Base-by-base conservation (phyloP, 2,329 filamentous ascomycete species). In the Alternaria viburni region DNA sequence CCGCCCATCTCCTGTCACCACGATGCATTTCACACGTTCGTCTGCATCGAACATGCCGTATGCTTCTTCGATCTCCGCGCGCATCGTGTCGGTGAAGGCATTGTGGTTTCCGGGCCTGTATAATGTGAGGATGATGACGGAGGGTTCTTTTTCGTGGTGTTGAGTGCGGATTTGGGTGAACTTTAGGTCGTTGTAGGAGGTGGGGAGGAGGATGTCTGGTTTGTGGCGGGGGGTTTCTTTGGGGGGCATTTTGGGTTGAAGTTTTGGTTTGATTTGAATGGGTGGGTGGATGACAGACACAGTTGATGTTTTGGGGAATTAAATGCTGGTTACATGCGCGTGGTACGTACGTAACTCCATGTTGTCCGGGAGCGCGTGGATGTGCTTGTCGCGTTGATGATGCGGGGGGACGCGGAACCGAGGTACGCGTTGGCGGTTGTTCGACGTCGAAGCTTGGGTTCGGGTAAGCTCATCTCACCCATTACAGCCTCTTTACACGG, bases 1-100 rank as follows among this genome's bases (percentile, higher is more conserved):
- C 51, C 72, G 70, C 8, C 83, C 85, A 1, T 83, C 74, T 6
- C 85, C 86, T 0, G 86, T 88, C n/a, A 87, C 74, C 2, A 88
- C 83, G 21, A 87, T 76, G 52, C 81, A 84, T 66, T 85, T 86
- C 25, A 88, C 86, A 6, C 86, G 81, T 57, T 86, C 82, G 62
- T 88, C 86, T 23, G 83, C 76, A 64, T 87, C 84, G 71, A 87
- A 83, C 70, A 84, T 81, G 56, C 71, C 74, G 67, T 85, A 86
- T 12, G 86, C 87, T 4, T 79, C 68, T 62, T 87, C 84, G 28
- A 93, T 82, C 70, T 90, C 89, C 15, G 79, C 72, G 70, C 86
- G 86, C 88, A 92, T 92, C 13, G 79, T 82, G 19, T 84, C 81
- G 4, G 89, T 92, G 79, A 92, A 92, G 64, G 88, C 90, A 84